These are phyloP conservation scores for Kurtzmaniella natalensis DNA, from an alignment of 1,139 yeast genomes.

Conservation along the genomic window DNA sequence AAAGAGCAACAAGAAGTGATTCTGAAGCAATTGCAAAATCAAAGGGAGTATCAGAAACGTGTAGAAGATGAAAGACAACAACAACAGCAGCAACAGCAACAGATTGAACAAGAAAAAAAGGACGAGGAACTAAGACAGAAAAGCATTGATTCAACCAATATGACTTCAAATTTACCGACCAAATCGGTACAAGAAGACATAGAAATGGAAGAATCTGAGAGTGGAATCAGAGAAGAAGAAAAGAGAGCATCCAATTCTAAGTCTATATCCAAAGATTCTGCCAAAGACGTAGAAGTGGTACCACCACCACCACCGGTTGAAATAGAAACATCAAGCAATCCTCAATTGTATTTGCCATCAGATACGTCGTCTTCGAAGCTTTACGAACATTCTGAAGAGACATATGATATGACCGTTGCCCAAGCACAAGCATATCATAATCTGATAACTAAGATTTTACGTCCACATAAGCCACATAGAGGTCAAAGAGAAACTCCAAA, in stretches of 20 bases:
- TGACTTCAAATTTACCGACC: too few species aligned
- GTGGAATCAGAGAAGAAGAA: background rate
- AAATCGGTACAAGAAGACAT: conserved; percentile 6
- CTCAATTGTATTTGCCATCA: conserved; percentile 22
- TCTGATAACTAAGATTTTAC: conserved; percentile 36
- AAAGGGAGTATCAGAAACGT: conserved; percentile 4
- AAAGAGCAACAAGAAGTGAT: conserved; percentile 6
- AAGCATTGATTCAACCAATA: too few species aligned
- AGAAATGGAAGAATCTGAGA: conserved; percentile 6
- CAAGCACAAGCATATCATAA: conserved; percentile 53
- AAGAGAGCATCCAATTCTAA: background rate
- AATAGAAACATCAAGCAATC: conserved; percentile 7
- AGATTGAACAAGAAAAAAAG: conserved; percentile 2
- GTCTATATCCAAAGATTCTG: background rate
- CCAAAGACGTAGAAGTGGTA: background rate
- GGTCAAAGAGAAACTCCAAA: conserved; percentile 10
- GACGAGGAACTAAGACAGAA: too few species aligned
- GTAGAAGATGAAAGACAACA: conserved; percentile 2
- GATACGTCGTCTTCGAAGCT: conserved; percentile 6
- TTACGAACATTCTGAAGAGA: conserved; percentile 43
- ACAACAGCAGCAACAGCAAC: background rate
- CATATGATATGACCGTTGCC: conserved; percentile 47
- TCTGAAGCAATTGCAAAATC: background rate
- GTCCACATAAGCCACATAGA: conserved; percentile 21
- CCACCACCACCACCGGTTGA: background rate